A percentile compares a stretch with the other conserved stretches of the same genome.
Conservation (phyloP, 2,329 filamentous ascomycete genomes). For the Elsinoe perseae region DNA sequence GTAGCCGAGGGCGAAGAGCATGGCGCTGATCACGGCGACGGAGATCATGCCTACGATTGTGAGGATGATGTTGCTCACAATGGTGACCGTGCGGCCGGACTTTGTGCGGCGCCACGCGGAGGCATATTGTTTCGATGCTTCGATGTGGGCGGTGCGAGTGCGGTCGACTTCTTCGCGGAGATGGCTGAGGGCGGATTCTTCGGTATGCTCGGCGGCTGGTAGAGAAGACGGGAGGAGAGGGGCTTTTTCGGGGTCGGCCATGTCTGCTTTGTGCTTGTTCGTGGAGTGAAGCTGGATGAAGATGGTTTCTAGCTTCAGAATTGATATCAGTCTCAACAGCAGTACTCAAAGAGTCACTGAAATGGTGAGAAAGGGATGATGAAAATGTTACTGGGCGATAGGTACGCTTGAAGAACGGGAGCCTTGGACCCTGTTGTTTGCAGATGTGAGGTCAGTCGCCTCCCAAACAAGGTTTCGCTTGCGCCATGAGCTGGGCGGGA, state of each 20-base stretch:
- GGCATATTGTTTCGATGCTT: slow-evolving; percentile 29
- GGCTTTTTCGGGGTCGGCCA: slow-evolving; percentile 7
- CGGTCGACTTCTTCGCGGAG: slow-evolving; percentile 15
- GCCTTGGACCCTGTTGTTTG: slow-evolving; percentile 1
- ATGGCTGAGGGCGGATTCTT: slow-evolving; percentile 15
- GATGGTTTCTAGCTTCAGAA: not conserved
- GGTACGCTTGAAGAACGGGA: too few species aligned
- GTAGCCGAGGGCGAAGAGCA: slow-evolving; percentile 22
- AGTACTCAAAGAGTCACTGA: too few species aligned
- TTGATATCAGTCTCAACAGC: too few species aligned
- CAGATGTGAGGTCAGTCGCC: slow-evolving; percentile 13
- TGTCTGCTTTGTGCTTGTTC: not conserved
- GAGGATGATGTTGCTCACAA: slow-evolving; percentile 28
- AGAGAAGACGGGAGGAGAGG: slow-evolving; percentile 4
- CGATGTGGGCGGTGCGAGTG: slow-evolving; percentile 20
- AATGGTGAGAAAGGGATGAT: not conserved
- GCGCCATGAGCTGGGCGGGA: not conserved
- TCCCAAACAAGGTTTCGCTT: not conserved
- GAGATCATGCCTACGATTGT: slow-evolving; percentile 24
- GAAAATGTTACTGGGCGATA: too few species aligned
- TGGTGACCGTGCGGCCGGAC: slow-evolving; percentile 22
- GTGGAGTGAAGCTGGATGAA: not conserved
- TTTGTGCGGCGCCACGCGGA: slow-evolving; percentile 28
- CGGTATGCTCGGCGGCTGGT: slow-evolving; percentile 33
- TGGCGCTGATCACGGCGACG: slow-evolving; percentile 21